Base-by-base conservation (phyloP, 2,329 filamentous ascomycete species). In the Calonectria hawksworthii region DNA sequence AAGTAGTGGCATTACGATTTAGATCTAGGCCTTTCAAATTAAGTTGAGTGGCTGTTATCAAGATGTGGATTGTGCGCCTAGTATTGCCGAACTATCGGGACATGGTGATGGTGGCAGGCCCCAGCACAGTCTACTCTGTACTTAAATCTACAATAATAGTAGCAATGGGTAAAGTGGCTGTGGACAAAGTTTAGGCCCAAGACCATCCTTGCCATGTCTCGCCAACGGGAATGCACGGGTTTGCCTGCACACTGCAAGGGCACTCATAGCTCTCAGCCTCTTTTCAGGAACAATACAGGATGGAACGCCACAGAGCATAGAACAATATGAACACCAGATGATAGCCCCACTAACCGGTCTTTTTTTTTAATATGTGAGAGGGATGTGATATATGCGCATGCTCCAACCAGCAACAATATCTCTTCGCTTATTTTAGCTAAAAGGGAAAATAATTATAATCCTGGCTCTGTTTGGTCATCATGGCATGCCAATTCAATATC, bases 261-360 rank as follows among this genome's bases (percentile, higher is more conserved):
- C 71, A 59, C 36, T 63, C 73, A 73, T 54, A 50, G 56, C 34
- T 26, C 51, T 51, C 65, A 66, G 59, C 26, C 56, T 63, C 56
- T 13, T 41, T 63, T 41, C 36, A 30, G 38, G 56, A 63, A 63
- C 56, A 63, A 63, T 63, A 41, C 23, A 28, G 28, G 28, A 41
- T 11, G 21, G 34, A 41, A 21, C 56, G 56, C 56, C 56, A 63
- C 56, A 11, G 6, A 41, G 26, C 14, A 28, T 4, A 77, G 77
- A 83, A 85, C 83, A 85, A 85, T 85, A 80, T 77, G 77, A 84
- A 80, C 68, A 68, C 72, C 78, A 79, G 77, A 61, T 70, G 52
- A 59, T 77, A 74, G 52, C 74, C 76, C 75, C 68, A 28, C 56
- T 41, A 28, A 73, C 64, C 32, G 41, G 47, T 36, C 64, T 78